Percentiles rank a stretch among this genome's conserved stretches.
These are phyloP conservation scores for Candida hungchunana DNA, from an alignment of 805 yeast genomes.

Conservation along the genomic window DNA sequence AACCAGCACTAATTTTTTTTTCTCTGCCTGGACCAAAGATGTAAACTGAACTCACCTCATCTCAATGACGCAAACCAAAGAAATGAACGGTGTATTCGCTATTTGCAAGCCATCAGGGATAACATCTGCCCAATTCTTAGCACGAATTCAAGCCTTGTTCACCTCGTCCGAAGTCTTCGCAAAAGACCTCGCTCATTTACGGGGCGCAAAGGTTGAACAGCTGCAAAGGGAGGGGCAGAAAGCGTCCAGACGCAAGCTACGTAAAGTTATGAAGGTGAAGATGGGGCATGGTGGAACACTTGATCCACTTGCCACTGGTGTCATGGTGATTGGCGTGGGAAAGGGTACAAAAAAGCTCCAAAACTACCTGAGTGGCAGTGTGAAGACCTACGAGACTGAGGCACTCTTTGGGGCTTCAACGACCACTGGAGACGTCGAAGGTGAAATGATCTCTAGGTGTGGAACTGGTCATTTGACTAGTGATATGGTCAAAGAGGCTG, in stretches of 20 bases:
- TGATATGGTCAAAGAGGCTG: constrained; percentile 45
- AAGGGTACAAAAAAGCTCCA: constrained; percentile 80
- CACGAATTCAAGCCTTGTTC: constrained; percentile 59
- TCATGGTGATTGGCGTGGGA: constrained; percentile 88
- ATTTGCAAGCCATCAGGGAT: constrained; percentile 85
- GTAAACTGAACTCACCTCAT: not conserved
- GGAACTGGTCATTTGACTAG: constrained; percentile 52
- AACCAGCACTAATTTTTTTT: no score
- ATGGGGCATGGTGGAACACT: constrained; percentile 98
- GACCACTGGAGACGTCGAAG: constrained; percentile 92
- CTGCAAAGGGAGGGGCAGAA: constrained; percentile 36
- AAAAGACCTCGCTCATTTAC: constrained; percentile 46
- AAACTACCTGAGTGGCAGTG: constrained; percentile 66
- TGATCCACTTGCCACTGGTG: constrained; percentile 96
- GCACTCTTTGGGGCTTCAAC: constrained; percentile 89
- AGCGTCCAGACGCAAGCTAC: constrained; percentile 47
- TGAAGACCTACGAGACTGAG: constrained; percentile 75
- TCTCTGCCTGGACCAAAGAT: not conserved
- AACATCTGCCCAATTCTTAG: constrained; percentile 71
- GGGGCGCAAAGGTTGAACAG: constrained; percentile 41
- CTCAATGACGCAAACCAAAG: constrained; percentile 2
- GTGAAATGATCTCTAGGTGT: constrained; percentile 63
- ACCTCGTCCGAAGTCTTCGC: constrained; percentile 56
- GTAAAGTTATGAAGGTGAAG: constrained; percentile 57
- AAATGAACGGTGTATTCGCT: constrained; percentile 92